Evolutionary conservation across 2,329 filamentous ascomycete species (phyloP), one percentile per base, ranked within the genome.

Genomic region (Colletotrichum sp.): DNA sequence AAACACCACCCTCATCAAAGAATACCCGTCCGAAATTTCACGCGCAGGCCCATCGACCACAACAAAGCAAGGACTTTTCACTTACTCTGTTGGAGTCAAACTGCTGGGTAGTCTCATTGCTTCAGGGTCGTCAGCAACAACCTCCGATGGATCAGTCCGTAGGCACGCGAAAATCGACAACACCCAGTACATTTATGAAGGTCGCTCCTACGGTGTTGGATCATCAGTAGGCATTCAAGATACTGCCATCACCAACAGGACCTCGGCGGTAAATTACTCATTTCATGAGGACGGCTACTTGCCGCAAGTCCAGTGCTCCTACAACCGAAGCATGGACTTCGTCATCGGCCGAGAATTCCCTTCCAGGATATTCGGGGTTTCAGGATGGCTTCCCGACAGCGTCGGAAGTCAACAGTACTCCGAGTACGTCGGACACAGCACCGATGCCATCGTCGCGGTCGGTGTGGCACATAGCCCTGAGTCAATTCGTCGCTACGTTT

Each of bases 261-360:
- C 65, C 9, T 64, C 58, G 4, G 64, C 69, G 16, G 72, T 64
- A 28, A 60, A 66, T 10, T 86, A 85, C 74, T 72, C 76, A 12
- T 86, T 82, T 48, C 78, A 82, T 64, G 84, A 86, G 69, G 32
- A 77, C 30, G 84, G 84, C n/a, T 85, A 85, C 55, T 32, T 78
- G 18, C 66, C 82, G 18, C 78, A 80, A 13, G 83, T 84, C 9
- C 79, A 77, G 3, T 86, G 84, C 77, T 83, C 82, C 24, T 84
- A 85, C 77, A 86, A 86, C 77, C 34, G 64, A 10, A 82, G 79
- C 24, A 80, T 79, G 5, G 77, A 82, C 36, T 86, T 85, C 65
- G 63, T 63, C 8, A 77, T 83, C 24, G 24, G 63, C 10, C 10
- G 24, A 26, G 15, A 28, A 28, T 24, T 52, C 24, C 21, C 10